Conservation (phyloP, 2,329 filamentous ascomycete genomes). For the Venturia effusa region DNA sequence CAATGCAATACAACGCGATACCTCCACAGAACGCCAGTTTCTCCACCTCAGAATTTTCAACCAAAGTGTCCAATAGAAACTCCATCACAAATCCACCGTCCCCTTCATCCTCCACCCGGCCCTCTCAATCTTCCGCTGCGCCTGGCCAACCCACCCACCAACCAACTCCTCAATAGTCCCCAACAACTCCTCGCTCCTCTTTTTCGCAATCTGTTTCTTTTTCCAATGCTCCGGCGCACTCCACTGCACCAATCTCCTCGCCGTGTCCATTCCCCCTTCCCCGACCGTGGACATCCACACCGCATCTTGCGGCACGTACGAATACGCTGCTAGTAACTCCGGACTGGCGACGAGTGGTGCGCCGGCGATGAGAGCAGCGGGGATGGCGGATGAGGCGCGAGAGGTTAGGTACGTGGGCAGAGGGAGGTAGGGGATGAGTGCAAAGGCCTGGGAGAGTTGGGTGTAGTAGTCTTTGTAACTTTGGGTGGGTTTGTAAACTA, state of each 20-base stretch:
- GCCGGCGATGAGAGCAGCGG: slow-evolving; percentile 20
- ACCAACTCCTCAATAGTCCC: not conserved
- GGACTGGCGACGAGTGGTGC: slow-evolving; percentile 18
- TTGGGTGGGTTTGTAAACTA: slow-evolving; percentile 18
- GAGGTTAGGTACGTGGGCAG: slow-evolving; percentile 16
- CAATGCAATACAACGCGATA: not conserved
- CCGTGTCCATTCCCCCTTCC: slow-evolving; percentile 20
- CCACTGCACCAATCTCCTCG: slow-evolving; percentile 18
- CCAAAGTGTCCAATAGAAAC: no score
- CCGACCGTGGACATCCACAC: slow-evolving; percentile 19
- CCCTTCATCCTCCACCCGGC: not conserved
- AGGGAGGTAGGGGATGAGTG: slow-evolving; percentile 20
- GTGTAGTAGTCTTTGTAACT: slow-evolving; percentile 21
- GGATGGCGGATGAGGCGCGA: slow-evolving; percentile 17
- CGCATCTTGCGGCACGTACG: slow-evolving; percentile 18
- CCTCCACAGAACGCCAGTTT: no score
- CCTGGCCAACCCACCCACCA: not conserved
- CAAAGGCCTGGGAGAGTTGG: slow-evolving; percentile 18
- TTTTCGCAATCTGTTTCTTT: slow-evolving; percentile 11
- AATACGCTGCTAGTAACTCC: slow-evolving; percentile 18
- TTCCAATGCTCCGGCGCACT: slow-evolving; percentile 37
- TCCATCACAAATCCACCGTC: not conserved
- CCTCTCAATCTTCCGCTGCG: not conserved
- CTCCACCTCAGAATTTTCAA: no score
- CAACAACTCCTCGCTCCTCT: not conserved